Evolutionary conservation across 768 basidiomycete genomes (phyloP), one percentile per base, ranked within the genome.

Genomic region (Amanita rubescens): DNA sequence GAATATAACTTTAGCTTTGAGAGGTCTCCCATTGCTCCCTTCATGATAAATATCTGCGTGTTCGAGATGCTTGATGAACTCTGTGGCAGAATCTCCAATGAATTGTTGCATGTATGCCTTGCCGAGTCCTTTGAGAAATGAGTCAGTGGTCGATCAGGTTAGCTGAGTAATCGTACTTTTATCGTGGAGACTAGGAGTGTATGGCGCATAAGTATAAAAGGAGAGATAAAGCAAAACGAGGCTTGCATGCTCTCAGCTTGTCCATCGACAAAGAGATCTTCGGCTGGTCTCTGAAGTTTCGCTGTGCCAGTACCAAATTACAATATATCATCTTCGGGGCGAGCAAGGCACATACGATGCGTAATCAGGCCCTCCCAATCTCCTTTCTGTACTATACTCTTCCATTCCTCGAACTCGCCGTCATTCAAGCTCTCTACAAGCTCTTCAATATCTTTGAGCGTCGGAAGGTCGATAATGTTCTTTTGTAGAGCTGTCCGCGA

Each of bases 341-440:
- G 17, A 41, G 17, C 4, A 41, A 41, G 3, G 39, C 4, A 41
- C 39, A 20, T 20, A 41, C 39, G n/a, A 11, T 12, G 3, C 39
- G 10, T n/a, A 41, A 41, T 3, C 39, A 41, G 39, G 39, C 39
- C 4, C 22, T 22, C 41, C 41, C 41, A 42, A 42, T 42, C 41
- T 24, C 41, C 41, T 10, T 43, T 17, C 63, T 2, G 37, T 55
- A 1, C 75, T 74, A 14, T 68, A 51, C 12, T 70, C 57, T 53
- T 68, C 71, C 25, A 75, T 4, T 30, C 27, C 27, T 30, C 27
- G 27, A 30, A 3, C 27, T 30, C 27, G 27, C 8, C 27, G 27
- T 30, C 27, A 43, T 22, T 22, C 41, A 43, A 24, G 20, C 20
- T 22, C 41, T 43, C 6, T 43, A 43, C 20, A 43, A 22, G 12